A percentile compares a stretch with the other conserved stretches of the same genome.
These are phyloP conservation scores for Brassica napus DNA, from an alignment of 345 rosid genomes.

Conservation along the genomic window Da-Ae NC_063443.1:17586501-17587000, in stretches of 20 bases:
- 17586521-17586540: background rate
- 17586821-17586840: background rate
- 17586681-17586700: constrained; percentile 34
- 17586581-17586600: background rate
- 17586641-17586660: constrained; percentile 28
- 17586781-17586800: constrained; percentile 7
- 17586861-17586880: background rate
- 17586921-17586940: background rate
- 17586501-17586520: background rate
- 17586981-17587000: background rate
- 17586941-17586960: background rate
- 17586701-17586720: constrained; percentile 43
- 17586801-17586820: background rate
- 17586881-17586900: background rate
- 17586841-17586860: background rate
- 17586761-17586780: constrained; percentile 16
- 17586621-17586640: constrained; percentile 22
- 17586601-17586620: background rate
- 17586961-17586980: background rate
- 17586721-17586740: constrained; percentile 33
- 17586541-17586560: background rate
- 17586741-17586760: constrained; percentile 42
- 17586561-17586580: background rate
- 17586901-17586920: background rate
- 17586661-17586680: constrained; percentile 18